Percentiles rank a stretch among this genome's conserved stretches.
Evolutionary conservation across 495 filamentous ascomycete species (phyloP).

Genomic region (Penicillium flavigenum): DNA sequence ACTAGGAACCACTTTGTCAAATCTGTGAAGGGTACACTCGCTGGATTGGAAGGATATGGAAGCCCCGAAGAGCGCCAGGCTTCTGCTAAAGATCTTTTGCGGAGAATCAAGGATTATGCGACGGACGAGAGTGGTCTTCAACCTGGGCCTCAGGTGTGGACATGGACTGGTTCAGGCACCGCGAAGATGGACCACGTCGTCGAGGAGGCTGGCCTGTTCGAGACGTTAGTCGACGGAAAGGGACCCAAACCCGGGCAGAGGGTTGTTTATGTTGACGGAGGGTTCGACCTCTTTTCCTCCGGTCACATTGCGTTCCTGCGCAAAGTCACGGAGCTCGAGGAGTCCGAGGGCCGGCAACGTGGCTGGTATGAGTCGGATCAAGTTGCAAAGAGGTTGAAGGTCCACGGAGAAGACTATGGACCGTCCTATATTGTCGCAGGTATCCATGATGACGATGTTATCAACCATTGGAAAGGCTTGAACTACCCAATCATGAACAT

Average conservation of each 20-base stretch:
- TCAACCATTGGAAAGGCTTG: conserved; percentile 92
- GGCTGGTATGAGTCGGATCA: conserved; percentile 73
- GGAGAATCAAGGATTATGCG: conserved; percentile 79
- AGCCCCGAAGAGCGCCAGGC: conserved; percentile 61
- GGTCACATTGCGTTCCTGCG: conserved; percentile 95
- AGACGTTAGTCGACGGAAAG: conserved; percentile 62
- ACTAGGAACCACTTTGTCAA: conserved; percentile 86
- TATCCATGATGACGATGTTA: conserved; percentile 89
- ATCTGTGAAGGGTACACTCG: conserved; percentile 63
- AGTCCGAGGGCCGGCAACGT: conserved; percentile 57
- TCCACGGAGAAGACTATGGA: conserved; percentile 65
- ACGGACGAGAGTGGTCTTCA: conserved; percentile 73
- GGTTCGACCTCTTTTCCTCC: conserved; percentile 94
- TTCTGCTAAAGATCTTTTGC: conserved; percentile 60
- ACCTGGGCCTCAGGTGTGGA: conserved; percentile 75
- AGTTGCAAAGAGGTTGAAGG: conserved; percentile 57
- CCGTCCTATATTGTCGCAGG: conserved; percentile 86
- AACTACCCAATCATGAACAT: conserved; percentile 99
- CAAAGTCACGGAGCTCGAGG: conserved; percentile 68
- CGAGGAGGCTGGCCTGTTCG: conserved; percentile 58
- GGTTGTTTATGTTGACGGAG: conserved; percentile 92
- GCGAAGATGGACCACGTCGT: conserved; percentile 51
- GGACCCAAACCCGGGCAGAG: conserved; percentile 71
- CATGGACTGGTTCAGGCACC: conserved; percentile 61
- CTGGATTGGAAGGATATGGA: conserved; percentile 69